Percentiles rank a stretch among this genome's conserved stretches.
phyloP scores from a whole-genome alignment of 768 basidiomycete species.

The Tylopilus felleus region DNA sequence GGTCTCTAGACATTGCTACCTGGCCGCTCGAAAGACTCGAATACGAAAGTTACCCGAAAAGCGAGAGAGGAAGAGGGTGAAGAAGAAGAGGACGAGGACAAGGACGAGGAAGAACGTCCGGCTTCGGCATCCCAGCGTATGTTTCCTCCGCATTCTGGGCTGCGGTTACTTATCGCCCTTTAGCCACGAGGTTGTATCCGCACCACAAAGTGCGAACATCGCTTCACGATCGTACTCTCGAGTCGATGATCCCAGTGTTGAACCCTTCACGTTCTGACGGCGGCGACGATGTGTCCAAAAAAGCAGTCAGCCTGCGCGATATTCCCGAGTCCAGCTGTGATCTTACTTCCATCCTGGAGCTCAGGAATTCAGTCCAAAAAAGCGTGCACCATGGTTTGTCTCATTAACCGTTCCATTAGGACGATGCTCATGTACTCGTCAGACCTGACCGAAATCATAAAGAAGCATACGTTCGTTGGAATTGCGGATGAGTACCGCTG shows the following conservation, averaged over 20 bases:
- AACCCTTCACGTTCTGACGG: slow-evolving; percentile 47
- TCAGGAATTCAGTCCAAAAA: slow-evolving; percentile 59
- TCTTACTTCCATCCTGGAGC: slow-evolving; percentile 66
- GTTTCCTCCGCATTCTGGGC: not conserved
- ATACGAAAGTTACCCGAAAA: slow-evolving; percentile 26
- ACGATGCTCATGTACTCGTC: not conserved
- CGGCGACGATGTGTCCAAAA: slow-evolving; percentile 18
- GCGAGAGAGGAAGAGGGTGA: slow-evolving; percentile 39
- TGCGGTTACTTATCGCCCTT: slow-evolving; percentile 4
- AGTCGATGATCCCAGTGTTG: slow-evolving; percentile 84
- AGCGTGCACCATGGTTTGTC: slow-evolving; percentile 67
- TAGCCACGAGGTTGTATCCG: slow-evolving; percentile 54
- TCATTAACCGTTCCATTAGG: not conserved
- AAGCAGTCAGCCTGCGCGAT: slow-evolving; percentile 38
- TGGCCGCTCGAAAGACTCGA: slow-evolving; percentile 41
- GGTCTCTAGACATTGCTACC: slow-evolving; percentile 54
- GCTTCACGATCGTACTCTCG: slow-evolving; percentile 81
- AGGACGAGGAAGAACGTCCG: slow-evolving; percentile 29
- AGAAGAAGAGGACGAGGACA: slow-evolving; percentile 26
- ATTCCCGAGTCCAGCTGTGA: slow-evolving; percentile 75
- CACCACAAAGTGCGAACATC: slow-evolving; percentile 94
- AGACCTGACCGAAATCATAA: slow-evolving; percentile 83
- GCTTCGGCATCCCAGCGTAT: slow-evolving; percentile 26
- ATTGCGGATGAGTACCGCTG: slow-evolving; percentile 75
- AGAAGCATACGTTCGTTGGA: slow-evolving; percentile 89